phyloP scores from a whole-genome alignment of 371 early-diverging fungal species.

The Saksenaea vasiformis region DNA sequence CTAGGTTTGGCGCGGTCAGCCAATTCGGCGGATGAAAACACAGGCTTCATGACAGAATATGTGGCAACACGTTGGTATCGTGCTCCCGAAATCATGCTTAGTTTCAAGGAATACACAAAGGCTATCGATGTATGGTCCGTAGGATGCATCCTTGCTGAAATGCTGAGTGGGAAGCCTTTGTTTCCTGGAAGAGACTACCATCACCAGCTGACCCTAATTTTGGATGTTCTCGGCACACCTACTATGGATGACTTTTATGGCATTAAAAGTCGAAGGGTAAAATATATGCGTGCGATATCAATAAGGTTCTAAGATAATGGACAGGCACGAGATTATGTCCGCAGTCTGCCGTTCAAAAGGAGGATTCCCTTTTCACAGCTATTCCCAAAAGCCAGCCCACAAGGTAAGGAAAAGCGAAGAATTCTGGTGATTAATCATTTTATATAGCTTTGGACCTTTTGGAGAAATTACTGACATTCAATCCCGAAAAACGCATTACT shows the following conservation, averaged over 20 bases:
- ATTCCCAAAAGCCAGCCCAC: slow-evolving; percentile 84
- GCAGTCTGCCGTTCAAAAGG: slow-evolving; percentile 85
- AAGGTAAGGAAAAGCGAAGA: slow-evolving; percentile 29
- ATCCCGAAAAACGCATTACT: slow-evolving; percentile 91
- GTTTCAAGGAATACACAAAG: slow-evolving; percentile 92
- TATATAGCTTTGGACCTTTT: slow-evolving; percentile 86
- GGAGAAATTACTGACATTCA: slow-evolving; percentile 91
- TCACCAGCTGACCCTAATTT: slow-evolving; percentile 97
- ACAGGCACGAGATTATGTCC: slow-evolving; percentile 90
- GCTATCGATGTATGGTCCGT: slow-evolving; percentile 98
- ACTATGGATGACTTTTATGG: slow-evolving; percentile 84
- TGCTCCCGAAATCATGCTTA: slow-evolving; percentile 98
- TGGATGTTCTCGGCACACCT: slow-evolving; percentile 97
- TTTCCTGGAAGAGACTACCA: slow-evolving; percentile 94
- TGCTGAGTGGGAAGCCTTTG: slow-evolving; percentile 88
- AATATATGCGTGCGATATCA: neutral
- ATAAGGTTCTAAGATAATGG: neutral
- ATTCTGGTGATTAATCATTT: neutral
- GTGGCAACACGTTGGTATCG: slow-evolving; percentile 99
- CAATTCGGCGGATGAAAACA: slow-evolving; percentile 84
- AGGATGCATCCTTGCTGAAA: slow-evolving; percentile 97
- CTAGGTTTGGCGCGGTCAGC: slow-evolving; percentile 93
- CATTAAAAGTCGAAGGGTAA: slow-evolving; percentile 74
- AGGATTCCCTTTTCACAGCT: slow-evolving; percentile 82
- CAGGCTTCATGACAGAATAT: slow-evolving; percentile 96